These are phyloP conservation scores for Ophiostoma quercus DNA, from an alignment of 2,329 filamentous ascomycete genomes.

Conservation along the genomic window DNA sequence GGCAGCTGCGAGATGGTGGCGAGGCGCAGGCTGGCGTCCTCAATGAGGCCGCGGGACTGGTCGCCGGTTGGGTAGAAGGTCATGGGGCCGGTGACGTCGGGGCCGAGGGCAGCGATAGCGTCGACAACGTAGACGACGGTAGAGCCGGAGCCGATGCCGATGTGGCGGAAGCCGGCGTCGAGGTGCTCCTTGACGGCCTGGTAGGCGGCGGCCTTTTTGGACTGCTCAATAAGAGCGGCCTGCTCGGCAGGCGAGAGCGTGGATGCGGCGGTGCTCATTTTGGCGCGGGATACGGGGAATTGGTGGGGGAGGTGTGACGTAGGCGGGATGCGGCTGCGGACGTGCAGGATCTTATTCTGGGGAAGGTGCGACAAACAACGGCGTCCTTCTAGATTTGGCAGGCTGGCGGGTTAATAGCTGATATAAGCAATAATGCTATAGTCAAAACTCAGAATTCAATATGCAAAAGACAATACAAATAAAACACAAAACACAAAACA, in stretches of 20 bases:
- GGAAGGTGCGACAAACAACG: conserved; percentile 1
- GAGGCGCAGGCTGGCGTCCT: conserved; percentile 68
- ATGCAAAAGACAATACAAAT: not conserved
- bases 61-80: conserved; percentile 89
- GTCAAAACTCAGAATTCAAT: not conserved
- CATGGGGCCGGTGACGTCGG: conserved; percentile 55
- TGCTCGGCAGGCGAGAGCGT: conserved; percentile 27
- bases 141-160: conserved; percentile 77
- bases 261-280: conserved; percentile 32
- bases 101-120: conserved; percentile 62
- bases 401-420: not conserved
- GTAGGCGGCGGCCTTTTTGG: conserved; percentile 70
- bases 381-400: not conserved
- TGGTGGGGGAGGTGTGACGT: conserved; percentile 11
- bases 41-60: conserved; percentile 83
- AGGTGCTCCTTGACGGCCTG: conserved; percentile 71
- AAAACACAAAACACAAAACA: not conserved
- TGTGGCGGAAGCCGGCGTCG: conserved; percentile 53
- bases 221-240: conserved; percentile 55
- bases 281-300: conserved; percentile 15
- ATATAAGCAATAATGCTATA: not conserved
- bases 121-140: conserved; percentile 83
- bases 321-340: not conserved
- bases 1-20: conserved; percentile 70
- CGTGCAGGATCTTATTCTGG: not conserved